Percentiles rank a stretch among this genome's conserved stretches.
Conservation (phyloP, 2,329 filamentous ascomycete genomes). For the Colletotrichum sansevieriae region DNA sequence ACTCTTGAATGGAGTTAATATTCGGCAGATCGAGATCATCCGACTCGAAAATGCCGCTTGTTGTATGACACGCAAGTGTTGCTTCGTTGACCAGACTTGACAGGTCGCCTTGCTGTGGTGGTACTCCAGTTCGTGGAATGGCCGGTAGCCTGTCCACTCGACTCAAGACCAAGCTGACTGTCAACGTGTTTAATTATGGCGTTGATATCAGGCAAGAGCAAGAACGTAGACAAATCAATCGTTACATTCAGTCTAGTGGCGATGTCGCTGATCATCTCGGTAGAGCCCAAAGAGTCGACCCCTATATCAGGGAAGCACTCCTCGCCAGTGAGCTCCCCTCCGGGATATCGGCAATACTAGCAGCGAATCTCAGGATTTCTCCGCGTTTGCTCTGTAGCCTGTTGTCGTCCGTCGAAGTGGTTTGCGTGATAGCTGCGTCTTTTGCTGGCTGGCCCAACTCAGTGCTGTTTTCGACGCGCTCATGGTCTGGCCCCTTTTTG, state of each 20-base stretch:
- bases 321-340: background rate
- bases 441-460: fast-evolving
- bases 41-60: fast-evolving
- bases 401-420: background rate
- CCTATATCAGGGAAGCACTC: background rate
- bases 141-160: no score
- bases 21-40: background rate
- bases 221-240: conserved; percentile 8
- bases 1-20: background rate
- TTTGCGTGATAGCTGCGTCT: background rate
- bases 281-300: conserved; percentile 17
- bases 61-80: no score
- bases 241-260: background rate
- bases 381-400: background rate
- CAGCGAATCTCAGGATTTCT: conserved; percentile 6
- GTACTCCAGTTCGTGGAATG: no score
- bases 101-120: no score
- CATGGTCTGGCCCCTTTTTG: background rate
- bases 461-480: fast-evolving
- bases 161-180: background rate
- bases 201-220: conserved; percentile 1
- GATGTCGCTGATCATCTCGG: conserved; percentile 14
- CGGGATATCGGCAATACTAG: conserved; percentile 9
- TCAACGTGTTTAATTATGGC: conserved; percentile 15
- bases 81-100: no score